Evolutionary conservation across 768 basidiomycete species (phyloP), one percentile per base, ranked within the genome.

Genomic region (Leccinellum luteum): DNA sequence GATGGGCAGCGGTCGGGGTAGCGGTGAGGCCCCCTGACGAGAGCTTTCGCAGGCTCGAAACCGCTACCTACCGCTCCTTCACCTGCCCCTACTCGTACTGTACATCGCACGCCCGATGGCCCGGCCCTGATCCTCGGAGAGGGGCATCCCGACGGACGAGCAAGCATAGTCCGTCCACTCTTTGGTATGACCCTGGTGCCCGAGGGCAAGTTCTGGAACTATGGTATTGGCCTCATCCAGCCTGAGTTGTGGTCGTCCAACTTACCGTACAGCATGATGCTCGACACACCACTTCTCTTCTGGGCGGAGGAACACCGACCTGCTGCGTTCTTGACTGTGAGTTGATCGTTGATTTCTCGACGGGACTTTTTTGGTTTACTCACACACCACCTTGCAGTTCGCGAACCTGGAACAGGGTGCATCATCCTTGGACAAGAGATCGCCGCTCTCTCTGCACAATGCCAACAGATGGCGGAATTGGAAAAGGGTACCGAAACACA

Each of bases 351-450:
- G 19, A 41, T 27, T 43, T 52, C 14, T 17, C 21, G 10, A 27
- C 10, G 3, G 12, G 30, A 53, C 6, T n/a, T 35, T 28, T 17
- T 25, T 2, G 7, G 25, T 21, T 52, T 27, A 27, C 48, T 67
- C 1, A 67, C 31, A 25, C 13, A 32, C 8, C 6, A 1, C 13
- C 19, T 9, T 35, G 3, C 66, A 94, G 88, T 98, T 98, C 65
- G 92, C 94, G 28, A 91, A 83, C 68, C 78, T 98, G 64, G 94
- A 96, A 68, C 84, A 84, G 61, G 91, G 90, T n/a, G n/a, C 73
- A 94, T 99, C 75, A 99, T 99, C 64, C 83, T 99, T 41, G 97
- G 97, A 66, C 97, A 98, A 79, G 97, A 98, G 75, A 99, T 99
- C 58, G 92, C 89, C 38, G 94, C 94, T 6, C 94, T 94, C 0